Conservation (phyloP, 2,329 filamentous ascomycete genomes). For the Botrytis aclada region DNA sequence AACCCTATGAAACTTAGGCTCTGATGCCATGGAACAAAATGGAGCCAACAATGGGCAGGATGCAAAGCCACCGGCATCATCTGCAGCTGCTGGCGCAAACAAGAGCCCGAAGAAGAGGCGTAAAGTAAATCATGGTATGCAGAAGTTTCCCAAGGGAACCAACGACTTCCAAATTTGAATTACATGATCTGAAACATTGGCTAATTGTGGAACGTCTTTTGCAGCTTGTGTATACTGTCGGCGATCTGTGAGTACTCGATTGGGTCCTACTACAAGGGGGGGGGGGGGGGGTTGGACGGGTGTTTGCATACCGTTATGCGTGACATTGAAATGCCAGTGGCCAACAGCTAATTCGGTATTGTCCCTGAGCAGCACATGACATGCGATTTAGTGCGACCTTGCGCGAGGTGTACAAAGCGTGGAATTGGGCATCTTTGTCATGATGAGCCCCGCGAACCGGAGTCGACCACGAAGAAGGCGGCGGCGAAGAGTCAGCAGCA, state of each 20-base stretch:
- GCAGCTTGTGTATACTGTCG: constrained; percentile 85
- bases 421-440: constrained; percentile 98
- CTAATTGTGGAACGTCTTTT: constrained; percentile 42
- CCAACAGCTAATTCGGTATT: constrained; percentile 38
- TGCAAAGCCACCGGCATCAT: constrained; percentile 36
- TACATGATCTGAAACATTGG: constrained; percentile 32
- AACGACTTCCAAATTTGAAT: constrained; percentile 26
- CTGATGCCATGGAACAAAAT: constrained; percentile 40
- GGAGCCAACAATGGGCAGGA: constrained; percentile 37
- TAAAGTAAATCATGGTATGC: constrained; percentile 85
- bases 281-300: constrained; percentile 23
- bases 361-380: constrained; percentile 71
- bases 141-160: constrained; percentile 23
- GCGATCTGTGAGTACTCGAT: constrained; percentile 72
- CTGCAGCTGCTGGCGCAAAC: constrained; percentile 34
- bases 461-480: constrained; percentile 64
- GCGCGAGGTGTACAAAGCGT: constrained; percentile 95
- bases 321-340: constrained; percentile 36
- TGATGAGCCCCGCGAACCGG: constrained; percentile 88
- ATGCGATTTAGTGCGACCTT: constrained; percentile 79
- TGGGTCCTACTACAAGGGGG: constrained; percentile 32
- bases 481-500: constrained; percentile 55
- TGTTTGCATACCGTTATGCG: constrained; percentile 36
- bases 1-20: constrained; percentile 36
- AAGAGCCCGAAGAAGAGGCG: constrained; percentile 78